Percentiles rank a stretch among this genome's conserved stretches.
Evolutionary conservation across 441 rosid species (phyloP).

Genomic region (Iberis amara): DNA sequence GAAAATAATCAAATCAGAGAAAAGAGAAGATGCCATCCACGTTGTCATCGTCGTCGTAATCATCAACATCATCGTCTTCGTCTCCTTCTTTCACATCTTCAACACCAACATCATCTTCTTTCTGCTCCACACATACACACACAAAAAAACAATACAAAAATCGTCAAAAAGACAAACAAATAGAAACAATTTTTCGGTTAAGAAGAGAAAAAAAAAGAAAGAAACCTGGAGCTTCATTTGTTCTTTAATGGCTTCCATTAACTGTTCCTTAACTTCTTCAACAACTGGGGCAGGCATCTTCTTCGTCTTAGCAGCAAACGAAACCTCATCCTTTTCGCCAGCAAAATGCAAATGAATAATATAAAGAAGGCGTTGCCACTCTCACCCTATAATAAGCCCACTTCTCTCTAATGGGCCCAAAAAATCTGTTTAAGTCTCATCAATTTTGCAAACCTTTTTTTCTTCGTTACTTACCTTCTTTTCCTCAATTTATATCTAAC

Average conservation of each 20-base stretch:
- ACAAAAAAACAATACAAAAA: background rate
- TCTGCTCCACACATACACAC: background rate
- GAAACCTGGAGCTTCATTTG: slow-evolving; percentile 34
- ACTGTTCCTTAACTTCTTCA: slow-evolving; percentile 20
- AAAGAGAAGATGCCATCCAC: slow-evolving; percentile 19
- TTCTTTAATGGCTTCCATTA: slow-evolving; percentile 28
- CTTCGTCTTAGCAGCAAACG: background rate
- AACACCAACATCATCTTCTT: slow-evolving; percentile 29
- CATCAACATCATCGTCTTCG: too few species aligned
- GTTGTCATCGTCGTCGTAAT: background rate
- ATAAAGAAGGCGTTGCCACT: too few species aligned
- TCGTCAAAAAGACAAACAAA: background rate
- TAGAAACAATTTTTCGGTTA: background rate
- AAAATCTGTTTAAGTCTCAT: too few species aligned
- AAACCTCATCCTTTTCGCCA: too few species aligned
- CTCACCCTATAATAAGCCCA: too few species aligned
- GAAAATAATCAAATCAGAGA: too few species aligned
- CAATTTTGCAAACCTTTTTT: too few species aligned
- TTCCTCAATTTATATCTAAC: too few species aligned
- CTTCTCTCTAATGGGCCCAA: too few species aligned
- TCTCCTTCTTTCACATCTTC: slow-evolving; percentile 30
- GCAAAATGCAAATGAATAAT: too few species aligned
- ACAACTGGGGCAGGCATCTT: slow-evolving; percentile 32
- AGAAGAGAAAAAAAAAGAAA: background rate
- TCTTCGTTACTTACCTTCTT: too few species aligned